These are phyloP conservation scores for Podosphaera xanthii DNA, from an alignment of 2,329 filamentous ascomycete genomes.

Conservation along the genomic window DNA sequence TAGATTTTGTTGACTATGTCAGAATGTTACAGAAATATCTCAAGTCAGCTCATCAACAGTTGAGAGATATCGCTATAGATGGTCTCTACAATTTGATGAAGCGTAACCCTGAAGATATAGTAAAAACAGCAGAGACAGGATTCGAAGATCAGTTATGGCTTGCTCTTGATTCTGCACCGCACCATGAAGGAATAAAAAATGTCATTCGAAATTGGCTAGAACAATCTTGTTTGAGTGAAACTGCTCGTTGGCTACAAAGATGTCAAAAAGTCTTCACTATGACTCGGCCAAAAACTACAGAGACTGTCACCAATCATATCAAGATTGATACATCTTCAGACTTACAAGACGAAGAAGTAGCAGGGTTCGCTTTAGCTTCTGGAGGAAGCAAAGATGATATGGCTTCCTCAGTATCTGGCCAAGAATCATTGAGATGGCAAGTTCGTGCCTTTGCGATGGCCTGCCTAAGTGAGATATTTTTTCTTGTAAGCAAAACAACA, in stretches of 20 bases:
- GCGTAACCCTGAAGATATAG: constrained; percentile 62
- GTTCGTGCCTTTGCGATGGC: constrained; percentile 85
- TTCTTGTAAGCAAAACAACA: constrained; percentile 56
- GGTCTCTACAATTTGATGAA: constrained; percentile 92
- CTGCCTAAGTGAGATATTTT: constrained; percentile 63
- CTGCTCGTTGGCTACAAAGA: constrained; percentile 64
- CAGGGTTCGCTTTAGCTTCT: constrained; percentile 63
- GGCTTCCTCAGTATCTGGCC: constrained; percentile 31
- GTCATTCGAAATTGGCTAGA: constrained; percentile 85
- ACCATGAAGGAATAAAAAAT: constrained; percentile 60
- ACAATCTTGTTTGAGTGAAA: constrained; percentile 64
- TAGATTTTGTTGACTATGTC: constrained; percentile 70
- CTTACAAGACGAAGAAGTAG: constrained; percentile 85
- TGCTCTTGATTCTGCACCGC: constrained; percentile 53
- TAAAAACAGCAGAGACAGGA: constrained; percentile 49
- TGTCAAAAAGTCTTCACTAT: constrained; percentile 79
- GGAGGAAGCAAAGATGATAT: constrained; percentile 34
- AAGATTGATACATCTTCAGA: constrained; percentile 38
- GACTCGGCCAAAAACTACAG: constrained; percentile 45
- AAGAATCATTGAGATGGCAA: constrained; percentile 86
- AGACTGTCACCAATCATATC: constrained; percentile 22
- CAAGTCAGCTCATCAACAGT: constrained; percentile 39
- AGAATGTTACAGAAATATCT: constrained; percentile 59
- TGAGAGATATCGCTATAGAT: constrained; percentile 64
- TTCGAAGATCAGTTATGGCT: constrained; percentile 88